A percentile compares a stretch with the other conserved stretches of the same genome.
These are phyloP conservation scores for Phalaenopsis equestris DNA, from an alignment of 106 monocot genomes.

Conservation along the genomic window DNA sequence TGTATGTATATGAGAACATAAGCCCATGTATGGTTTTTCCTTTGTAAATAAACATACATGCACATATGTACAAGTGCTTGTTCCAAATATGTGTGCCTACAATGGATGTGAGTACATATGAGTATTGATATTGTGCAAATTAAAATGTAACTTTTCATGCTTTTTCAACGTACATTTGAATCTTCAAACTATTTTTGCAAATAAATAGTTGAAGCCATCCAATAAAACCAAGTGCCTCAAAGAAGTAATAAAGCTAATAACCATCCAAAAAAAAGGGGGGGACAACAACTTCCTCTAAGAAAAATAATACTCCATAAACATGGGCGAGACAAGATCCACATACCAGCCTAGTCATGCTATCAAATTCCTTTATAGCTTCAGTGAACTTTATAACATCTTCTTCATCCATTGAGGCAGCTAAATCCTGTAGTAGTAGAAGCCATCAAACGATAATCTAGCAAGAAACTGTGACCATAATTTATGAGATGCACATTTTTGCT, in stretches of 20 bases:
- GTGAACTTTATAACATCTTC: constrained; percentile 82
- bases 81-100: too few relatives aligned
- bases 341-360: constrained; percentile 95
- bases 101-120: too few relatives aligned
- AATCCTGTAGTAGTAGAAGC: constrained; percentile 41
- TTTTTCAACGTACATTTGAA: not conserved
- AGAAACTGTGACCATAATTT: too few relatives aligned
- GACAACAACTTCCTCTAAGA: not conserved
- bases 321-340: constrained; percentile 6
- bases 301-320: not conserved
- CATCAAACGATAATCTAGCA: too few relatives aligned
- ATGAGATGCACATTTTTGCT: too few relatives aligned
- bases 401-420: constrained; percentile 74
- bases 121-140: too few relatives aligned
- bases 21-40: too few relatives aligned
- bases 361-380: constrained; percentile 66
- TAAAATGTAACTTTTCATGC: too few relatives aligned
- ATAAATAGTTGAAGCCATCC: not conserved
- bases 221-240: not conserved
- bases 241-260: not conserved
- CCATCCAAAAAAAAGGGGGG: not conserved
- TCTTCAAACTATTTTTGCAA: not conserved
- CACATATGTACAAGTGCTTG: too few relatives aligned
- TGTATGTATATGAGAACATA: too few relatives aligned
- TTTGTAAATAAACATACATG: too few relatives aligned